Base-by-base conservation (phyloP, 2,329 filamentous ascomycete genomes). In the Colletotrichum caudatum region DNA sequence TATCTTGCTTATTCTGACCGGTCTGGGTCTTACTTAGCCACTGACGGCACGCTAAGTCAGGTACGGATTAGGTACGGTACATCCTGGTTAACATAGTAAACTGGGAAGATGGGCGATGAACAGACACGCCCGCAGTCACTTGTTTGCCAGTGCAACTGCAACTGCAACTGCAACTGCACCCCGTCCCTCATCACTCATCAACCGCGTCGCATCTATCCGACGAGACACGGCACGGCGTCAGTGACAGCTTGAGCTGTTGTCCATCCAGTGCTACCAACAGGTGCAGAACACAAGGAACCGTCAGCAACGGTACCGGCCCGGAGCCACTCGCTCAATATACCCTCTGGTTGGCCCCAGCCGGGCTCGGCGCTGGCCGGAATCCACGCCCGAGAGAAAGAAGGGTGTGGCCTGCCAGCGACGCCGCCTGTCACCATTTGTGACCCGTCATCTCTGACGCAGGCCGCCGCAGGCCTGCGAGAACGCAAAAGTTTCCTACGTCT, bases 211-310 rank as follows among this genome's bases (percentile, higher is more conserved):
- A 61, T 33, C 56, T 56, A 61, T 66, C 57, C 50, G 63, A 51
- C 67, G 56, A 66, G 48, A 66, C 57, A 66, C 67, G 26, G 39
- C 64, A 46, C 67, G 26, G 39, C 64, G 53, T 68, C 58, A 37
- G 58, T 68, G 67, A 70, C 63, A 67, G 68, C 56, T 61, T 50
- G 33, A 37, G 63, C 29, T 41, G 48, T 39, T 48, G 48, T 35
- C n/a, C 29, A 51, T 35, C n/a, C 29, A 51, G 64, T 57, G 44
- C 57, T 67, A 61, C 14, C 9, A 12, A 39, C 11, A 3, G 3
- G 26, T 29, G 3, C 33, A 66, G 64, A 66, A 57, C 39, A 56
- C 23, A 39, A 50, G 16, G 41, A 62, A 29, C 59, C n/a, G 14
- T n/a, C 12, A 20, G 44, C 39, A 56, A 12, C 26, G 63, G 20